Base-by-base conservation (phyloP, 139 green algal genomes). In the Mesotaenium endlicherianum region DNA sequence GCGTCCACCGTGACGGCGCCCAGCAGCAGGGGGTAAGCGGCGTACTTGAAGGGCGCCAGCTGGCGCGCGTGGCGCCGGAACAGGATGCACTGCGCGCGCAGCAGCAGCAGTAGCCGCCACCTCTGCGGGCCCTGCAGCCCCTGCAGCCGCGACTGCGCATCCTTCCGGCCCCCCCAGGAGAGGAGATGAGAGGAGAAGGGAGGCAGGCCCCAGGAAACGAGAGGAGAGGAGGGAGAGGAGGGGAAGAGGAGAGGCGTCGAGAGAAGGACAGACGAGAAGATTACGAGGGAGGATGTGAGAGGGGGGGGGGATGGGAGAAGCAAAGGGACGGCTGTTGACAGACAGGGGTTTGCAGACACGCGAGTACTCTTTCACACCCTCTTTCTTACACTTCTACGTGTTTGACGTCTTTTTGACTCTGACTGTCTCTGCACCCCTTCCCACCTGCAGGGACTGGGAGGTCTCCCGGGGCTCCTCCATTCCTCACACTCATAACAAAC, bases 1-100 rank as follows among this genome's bases (percentile, higher is more conserved):
- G 76, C 75, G 41, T 78, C 59, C 45, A 45, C 90, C 70, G 36
- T 89, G n/a, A 91, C 30, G 20, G 85, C 91, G 38, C 93, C 85
- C 82, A 98, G 86, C 83, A 98, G 92, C 88, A 95, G 86, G 0
- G 91, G 90, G 85, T 97, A 98, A 34, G 94, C 95, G 0, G 95
- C 94, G 75, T 98, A 97, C 89, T 97, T 98, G 93, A 94, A 98
- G 2, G 93, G 93, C 70, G 87, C 82, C 40, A 98, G 91, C 30
- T 94, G 89, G 5, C 26, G 17, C 1, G 91, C 75, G 77, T 93
- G 95, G 1, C 95, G 89, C 42, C 88, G 50, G 90, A 93, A 98
- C 80, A 98, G 88, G 42, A 98, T 90, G 42, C 55, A 74, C 79
- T 91, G 87, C 40, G 64, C 44, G 17, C 80, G 39, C 14, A 92